Evolutionary conservation across 31 red algal genomes (phyloP).

Genomic region (Odonthalia washingtoniensis): DNA sequence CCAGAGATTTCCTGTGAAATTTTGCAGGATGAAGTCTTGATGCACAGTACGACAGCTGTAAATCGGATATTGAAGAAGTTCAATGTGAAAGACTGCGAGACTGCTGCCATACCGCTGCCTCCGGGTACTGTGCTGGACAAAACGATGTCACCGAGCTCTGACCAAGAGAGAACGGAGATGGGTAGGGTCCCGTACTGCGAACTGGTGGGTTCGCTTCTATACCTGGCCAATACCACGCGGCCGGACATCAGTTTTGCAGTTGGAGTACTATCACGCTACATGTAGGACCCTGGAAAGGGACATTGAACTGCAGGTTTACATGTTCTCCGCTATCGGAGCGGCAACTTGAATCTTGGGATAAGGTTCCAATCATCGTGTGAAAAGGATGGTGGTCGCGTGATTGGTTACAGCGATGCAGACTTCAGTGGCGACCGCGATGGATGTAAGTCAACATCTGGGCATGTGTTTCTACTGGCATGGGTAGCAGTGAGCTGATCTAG

Average conservation of each 20-base stretch:
- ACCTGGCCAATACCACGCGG: constrained; percentile 25
- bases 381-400: neutral
- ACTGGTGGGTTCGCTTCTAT: constrained; percentile 33
- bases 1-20: constrained; percentile 21
- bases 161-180: constrained; percentile 5
- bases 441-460: constrained; percentile 52
- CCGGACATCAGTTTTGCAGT: constrained; percentile 48
- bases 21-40: neutral
- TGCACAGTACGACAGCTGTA: constrained; percentile 1
- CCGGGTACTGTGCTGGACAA: constrained; percentile 22
- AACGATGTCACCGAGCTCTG: neutral
- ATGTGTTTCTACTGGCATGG: constrained; percentile 33
- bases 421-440: constrained; percentile 38
- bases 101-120: neutral
- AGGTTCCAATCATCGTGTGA: neutral
- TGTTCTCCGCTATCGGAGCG: constrained; percentile 39
- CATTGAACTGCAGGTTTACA: constrained; percentile 32
- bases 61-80: constrained; percentile 11
- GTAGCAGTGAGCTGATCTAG: constrained; percentile 37
- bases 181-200: constrained; percentile 10
- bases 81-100: neutral
- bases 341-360: neutral
- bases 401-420: constrained; percentile 41
- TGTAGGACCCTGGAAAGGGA: constrained; percentile 13
- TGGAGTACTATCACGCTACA: constrained; percentile 29